Evolutionary conservation across 495 filamentous ascomycete genomes (phyloP).

Genomic region (Xylaria cubensis): DNA sequence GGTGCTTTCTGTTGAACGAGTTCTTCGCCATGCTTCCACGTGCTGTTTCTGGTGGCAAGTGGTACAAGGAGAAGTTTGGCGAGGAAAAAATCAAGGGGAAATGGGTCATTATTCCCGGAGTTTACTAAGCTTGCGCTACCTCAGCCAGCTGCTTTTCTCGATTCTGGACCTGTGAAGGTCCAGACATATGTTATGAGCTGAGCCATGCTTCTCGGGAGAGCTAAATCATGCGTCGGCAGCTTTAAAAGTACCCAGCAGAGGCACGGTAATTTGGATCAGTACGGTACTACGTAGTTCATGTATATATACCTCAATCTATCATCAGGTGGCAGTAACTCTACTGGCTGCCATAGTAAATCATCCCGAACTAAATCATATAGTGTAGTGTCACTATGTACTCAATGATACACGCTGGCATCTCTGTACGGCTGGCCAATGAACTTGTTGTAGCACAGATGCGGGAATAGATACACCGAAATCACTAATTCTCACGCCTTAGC

Average conservation of each 20-base stretch:
- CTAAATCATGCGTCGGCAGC: neutral
- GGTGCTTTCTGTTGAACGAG: slow-evolving; percentile 85
- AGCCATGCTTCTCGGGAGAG: neutral
- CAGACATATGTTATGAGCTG: neutral
- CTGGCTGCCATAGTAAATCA: too few species aligned
- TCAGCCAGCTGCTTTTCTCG: neutral
- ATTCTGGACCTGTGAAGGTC: neutral
- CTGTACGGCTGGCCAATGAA: too few species aligned
- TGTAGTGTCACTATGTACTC: too few species aligned
- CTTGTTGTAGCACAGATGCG: too few species aligned
- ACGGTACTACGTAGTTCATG: neutral
- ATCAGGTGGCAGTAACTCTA: neutral
- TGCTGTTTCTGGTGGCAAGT: slow-evolving; percentile 79
- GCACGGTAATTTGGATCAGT: neutral
- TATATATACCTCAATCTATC: neutral
- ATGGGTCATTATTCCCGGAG: slow-evolving; percentile 83
- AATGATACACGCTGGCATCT: too few species aligned
- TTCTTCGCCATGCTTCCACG: slow-evolving; percentile 88
- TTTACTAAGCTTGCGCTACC: slow-evolving; percentile 53
- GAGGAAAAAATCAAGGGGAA: slow-evolving; percentile 73
- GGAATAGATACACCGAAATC: too few species aligned
- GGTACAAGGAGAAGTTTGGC: slow-evolving; percentile 91
- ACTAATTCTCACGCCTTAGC: neutral
- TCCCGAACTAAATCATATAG: too few species aligned
- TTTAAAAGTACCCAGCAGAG: neutral